phyloP scores from a whole-genome alignment of 495 filamentous ascomycete species.

The Xylaria intraflava region DNA sequence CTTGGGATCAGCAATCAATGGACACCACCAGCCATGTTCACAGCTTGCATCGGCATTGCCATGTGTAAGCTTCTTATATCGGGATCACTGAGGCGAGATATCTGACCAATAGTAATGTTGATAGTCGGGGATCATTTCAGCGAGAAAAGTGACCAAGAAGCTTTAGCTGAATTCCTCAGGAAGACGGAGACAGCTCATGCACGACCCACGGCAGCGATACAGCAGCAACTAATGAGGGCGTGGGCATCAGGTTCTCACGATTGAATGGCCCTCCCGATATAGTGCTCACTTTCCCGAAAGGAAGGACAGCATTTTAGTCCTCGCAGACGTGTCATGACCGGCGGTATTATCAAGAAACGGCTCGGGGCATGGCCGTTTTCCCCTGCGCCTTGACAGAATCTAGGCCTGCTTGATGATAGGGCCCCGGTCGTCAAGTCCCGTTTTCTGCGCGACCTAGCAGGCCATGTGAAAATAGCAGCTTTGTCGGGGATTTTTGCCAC shows the following conservation, averaged over 20 bases:
- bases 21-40: conserved; percentile 49
- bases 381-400: background rate
- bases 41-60: conserved; percentile 47
- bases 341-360: background rate
- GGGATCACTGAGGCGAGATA: background rate
- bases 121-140: conserved; percentile 44
- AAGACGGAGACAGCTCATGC: conserved; percentile 40
- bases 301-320: background rate
- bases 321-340: background rate
- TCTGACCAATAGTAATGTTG: conserved; percentile 7
- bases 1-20: conserved; percentile 45
- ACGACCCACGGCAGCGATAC: conserved; percentile 38
- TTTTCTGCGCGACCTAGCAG: background rate
- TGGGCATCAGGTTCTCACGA: conserved; percentile 29
- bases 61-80: conserved; percentile 35
- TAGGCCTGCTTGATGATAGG: background rate
- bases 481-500: conserved; percentile 7
- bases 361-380: background rate
- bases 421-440: background rate
- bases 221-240: conserved; percentile 31
- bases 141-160: conserved; percentile 36
- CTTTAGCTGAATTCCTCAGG: conserved; percentile 35
- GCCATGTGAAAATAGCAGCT: background rate
- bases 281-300: background rate
- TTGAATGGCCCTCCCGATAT: background rate